Evolutionary conservation across 1,284 basidiomycete genomes (phyloP), one percentile per base, ranked within the genome.

Genomic region (Inonotus obliquus): DNA sequence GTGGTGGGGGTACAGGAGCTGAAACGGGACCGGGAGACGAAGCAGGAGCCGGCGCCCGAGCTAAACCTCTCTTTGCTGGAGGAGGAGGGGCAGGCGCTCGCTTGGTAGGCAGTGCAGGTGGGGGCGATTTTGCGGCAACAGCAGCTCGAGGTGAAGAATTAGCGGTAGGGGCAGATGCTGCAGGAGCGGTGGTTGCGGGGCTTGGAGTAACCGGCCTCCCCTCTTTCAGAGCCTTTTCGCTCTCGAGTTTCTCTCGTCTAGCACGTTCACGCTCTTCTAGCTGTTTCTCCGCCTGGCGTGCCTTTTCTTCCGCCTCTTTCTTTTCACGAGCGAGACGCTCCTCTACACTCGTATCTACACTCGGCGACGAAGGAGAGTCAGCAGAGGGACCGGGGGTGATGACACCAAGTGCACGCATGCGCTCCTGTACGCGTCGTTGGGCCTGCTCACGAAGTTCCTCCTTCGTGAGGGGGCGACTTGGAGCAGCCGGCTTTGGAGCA

Each of bases 381-480:
- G 76, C 70, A 3, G 79, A 67, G 2, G 83, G 72, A 0, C 83
- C 69, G 4, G 82, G 73, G 0, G 82, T 78, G 1, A 91, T 80
- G 32, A 88, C 80, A 14, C 97, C 96, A 2, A 98, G 82, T 9
- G 90, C 90, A 45, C 87, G 85, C 81, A 93, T 94, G 35, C 96
- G 89, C 48, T 90, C 94, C 68, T 94, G 86, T 39, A 98, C 85
- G 49, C 91, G 84, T 21, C 87, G 83, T 69, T 92, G 87, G 1
- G 94, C 96, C 72, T 97, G 87, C 2, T 86, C 87, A 19, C 86
- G 86, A 66, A 92, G 85, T 70, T 98, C 92, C 66, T 90, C 94
- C 0, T 88, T 78, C 0, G 92, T 89, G 91, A 98, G 93, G 63
- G 83, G 87, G 73, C 90, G 90, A 53, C 81, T 75, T 9, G 87